These are phyloP conservation scores for Diutina sp. DNA, from an alignment of 1,139 yeast genomes.

Conservation along the genomic window DNA sequence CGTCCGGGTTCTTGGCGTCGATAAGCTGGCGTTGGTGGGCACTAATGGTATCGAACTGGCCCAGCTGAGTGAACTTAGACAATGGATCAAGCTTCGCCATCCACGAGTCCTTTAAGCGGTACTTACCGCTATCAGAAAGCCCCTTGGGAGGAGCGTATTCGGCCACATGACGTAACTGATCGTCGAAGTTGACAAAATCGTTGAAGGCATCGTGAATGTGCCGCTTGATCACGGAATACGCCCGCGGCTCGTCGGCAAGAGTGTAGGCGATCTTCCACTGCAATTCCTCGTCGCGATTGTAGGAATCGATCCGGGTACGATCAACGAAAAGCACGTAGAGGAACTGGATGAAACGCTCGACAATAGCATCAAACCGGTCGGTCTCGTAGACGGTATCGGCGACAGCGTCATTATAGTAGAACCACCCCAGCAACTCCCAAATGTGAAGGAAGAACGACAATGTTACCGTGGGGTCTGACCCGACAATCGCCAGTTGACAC, in stretches of 20 bases:
- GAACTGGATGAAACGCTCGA: conserved; percentile 42
- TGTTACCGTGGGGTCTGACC: conserved; percentile 30
- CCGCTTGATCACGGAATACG: conserved; percentile 37
- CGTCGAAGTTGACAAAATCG: conserved; percentile 24
- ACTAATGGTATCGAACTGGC: conserved; percentile 21
- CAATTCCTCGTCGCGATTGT: conserved; percentile 13
- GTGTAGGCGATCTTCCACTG: conserved; percentile 28
- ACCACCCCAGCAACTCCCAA: conserved; percentile 51
- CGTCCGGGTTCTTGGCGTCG: conserved; percentile 19
- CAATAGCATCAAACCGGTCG: conserved; percentile 37
- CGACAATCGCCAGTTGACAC: conserved; percentile 38
- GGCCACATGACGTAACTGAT: conserved; percentile 23
- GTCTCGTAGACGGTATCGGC: conserved; percentile 36
- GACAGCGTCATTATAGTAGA: conserved; percentile 20
- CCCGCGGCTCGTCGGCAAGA: conserved; percentile 38
- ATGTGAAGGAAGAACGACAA: conserved; percentile 39
- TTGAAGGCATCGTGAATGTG: conserved; percentile 22
- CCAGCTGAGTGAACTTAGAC: conserved; percentile 21
- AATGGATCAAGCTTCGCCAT: conserved; percentile 24
- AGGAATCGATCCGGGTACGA: conserved; percentile 31
- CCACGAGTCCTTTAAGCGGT: conserved; percentile 30
- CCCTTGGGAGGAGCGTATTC: conserved; percentile 30
- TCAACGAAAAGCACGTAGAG: conserved; percentile 45
- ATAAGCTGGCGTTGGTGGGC: conserved; percentile 16
- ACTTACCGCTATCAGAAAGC: conserved; percentile 27